phyloP scores from a whole-genome alignment of 2,329 filamentous ascomycete species.

The Cercospora sp. region DNA sequence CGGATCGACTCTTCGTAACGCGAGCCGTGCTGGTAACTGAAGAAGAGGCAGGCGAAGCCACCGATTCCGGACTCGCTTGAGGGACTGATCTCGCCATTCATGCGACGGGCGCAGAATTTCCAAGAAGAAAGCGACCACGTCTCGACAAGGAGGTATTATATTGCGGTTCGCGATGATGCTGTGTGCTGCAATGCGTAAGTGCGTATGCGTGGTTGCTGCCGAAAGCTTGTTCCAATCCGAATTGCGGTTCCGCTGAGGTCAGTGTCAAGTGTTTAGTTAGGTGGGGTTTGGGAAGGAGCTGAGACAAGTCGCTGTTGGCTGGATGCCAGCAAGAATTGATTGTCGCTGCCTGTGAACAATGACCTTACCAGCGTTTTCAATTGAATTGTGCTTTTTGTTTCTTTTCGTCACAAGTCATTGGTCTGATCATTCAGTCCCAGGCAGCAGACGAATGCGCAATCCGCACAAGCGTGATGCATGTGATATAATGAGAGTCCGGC shows the following conservation, averaged over 20 bases:
- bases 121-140: neutral
- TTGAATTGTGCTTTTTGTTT: neutral
- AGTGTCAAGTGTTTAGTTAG: neutral
- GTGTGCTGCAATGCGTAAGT: neutral
- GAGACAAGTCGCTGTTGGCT: neutral
- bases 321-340: neutral
- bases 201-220: neutral
- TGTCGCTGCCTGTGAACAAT: neutral
- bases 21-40: conserved; percentile 14
- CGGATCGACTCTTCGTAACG: conserved; percentile 21
- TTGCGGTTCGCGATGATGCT: neutral
- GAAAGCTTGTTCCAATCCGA: neutral
- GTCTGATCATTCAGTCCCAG: neutral
- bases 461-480: neutral
- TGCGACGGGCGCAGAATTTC: neutral
- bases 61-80: neutral
- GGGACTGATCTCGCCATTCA: conserved; percentile 16
- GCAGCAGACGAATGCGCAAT: neutral
- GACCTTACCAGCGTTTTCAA: neutral
- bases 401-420: neutral
- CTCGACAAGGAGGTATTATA: neutral
- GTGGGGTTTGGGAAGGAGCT: neutral
- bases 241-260: neutral
- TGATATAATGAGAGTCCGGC: neutral
- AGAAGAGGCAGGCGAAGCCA: conserved; percentile 6